Conservation (phyloP, 208 protist species). For the Leishmania tarentolae region DNA sequence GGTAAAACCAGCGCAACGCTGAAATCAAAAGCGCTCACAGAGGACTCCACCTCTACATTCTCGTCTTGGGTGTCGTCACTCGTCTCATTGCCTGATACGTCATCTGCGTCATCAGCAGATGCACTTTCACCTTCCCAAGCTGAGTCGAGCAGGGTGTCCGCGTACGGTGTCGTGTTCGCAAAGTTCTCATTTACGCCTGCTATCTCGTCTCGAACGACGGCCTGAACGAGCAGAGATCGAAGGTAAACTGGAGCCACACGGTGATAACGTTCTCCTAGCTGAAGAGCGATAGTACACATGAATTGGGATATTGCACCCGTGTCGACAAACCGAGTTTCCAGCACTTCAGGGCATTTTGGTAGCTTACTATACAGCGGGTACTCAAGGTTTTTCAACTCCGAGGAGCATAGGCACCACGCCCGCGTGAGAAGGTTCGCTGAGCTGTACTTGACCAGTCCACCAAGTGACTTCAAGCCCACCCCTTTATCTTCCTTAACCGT, state of each 20-base stretch:
- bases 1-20: slow-evolving; percentile 52
- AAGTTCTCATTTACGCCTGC: slow-evolving; percentile 11
- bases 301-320: slow-evolving; percentile 39
- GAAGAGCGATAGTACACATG: slow-evolving; percentile 34
- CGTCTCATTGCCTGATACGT: neutral
- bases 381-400: slow-evolving; percentile 28
- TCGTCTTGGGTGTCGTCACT: slow-evolving; percentile 14
- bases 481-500: slow-evolving; percentile 28
- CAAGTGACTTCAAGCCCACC: slow-evolving; percentile 33
- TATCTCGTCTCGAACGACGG: slow-evolving; percentile 38
- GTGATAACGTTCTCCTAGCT: slow-evolving; percentile 36
- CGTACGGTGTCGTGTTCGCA: slow-evolving; percentile 23
- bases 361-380: slow-evolving; percentile 33
- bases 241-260: slow-evolving; percentile 34
- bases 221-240: slow-evolving; percentile 34
- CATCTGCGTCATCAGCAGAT: slow-evolving; percentile 8
- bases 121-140: slow-evolving; percentile 28
- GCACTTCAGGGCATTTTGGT: slow-evolving; percentile 37
- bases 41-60: slow-evolving; percentile 16
- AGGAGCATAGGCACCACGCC: slow-evolving; percentile 33
- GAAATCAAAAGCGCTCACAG: slow-evolving; percentile 68
- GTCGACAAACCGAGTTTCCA: slow-evolving; percentile 34
- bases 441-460: slow-evolving; percentile 39
- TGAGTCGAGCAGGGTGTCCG: slow-evolving; percentile 22
- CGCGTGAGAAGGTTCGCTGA: slow-evolving; percentile 28